Conservation (phyloP, 164 flowering plant genomes). For the Cinnamomum micranthum region DNA sequence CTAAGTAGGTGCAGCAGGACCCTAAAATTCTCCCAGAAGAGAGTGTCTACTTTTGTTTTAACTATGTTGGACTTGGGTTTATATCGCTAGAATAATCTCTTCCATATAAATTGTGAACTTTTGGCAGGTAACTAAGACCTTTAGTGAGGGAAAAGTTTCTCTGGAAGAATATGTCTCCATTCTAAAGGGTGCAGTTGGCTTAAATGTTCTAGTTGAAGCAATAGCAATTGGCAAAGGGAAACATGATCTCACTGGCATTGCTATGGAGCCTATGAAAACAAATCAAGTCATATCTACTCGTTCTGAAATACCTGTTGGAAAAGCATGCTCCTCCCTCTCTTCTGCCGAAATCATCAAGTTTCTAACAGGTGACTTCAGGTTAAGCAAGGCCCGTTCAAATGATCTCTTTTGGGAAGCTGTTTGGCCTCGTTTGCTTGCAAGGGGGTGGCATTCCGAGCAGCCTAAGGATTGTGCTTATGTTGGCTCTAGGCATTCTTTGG, state of each 20-base stretch:
- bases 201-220: slow-evolving; percentile 58
- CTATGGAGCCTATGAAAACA: slow-evolving; percentile 38
- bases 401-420: slow-evolving; percentile 99
- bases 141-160: slow-evolving; percentile 52
- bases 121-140: slow-evolving; percentile 56
- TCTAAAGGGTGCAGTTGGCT: slow-evolving; percentile 58
- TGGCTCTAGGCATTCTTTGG: slow-evolving; percentile 44
- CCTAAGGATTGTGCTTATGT: slow-evolving; percentile 41
- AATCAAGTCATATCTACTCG: slow-evolving; percentile 32
- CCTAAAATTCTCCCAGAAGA: neutral
- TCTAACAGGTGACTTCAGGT: slow-evolving; percentile 64
- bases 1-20: neutral
- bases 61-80: neutral
- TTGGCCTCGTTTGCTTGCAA: slow-evolving; percentile 93
- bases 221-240: slow-evolving; percentile 84
- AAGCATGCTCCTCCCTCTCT: slow-evolving; percentile 69
- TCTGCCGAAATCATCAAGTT: slow-evolving; percentile 53
- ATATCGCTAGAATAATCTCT: neutral
- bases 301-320: slow-evolving; percentile 61
- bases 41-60: neutral
- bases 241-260: slow-evolving; percentile 64
- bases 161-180: slow-evolving; percentile 63
- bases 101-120: neutral
- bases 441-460: slow-evolving; percentile 97
- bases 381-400: slow-evolving; percentile 82